Conservation (phyloP, 2,329 filamentous ascomycete genomes). For the Zymoseptoria pseudotritici region DNA sequence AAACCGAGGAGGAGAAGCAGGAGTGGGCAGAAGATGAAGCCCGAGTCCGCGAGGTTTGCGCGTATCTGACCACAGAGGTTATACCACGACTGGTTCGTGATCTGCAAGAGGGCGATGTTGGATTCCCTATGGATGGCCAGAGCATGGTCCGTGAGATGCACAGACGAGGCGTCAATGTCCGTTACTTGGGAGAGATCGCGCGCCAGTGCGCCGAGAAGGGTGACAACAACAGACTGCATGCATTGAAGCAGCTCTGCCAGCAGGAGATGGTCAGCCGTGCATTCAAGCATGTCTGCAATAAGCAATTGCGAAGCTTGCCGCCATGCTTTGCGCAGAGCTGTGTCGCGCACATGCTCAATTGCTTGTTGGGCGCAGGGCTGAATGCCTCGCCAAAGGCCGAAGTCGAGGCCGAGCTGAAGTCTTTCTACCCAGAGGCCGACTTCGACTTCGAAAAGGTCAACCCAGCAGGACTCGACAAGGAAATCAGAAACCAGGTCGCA, state of each 20-base stretch:
- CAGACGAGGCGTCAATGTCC: conserved; percentile 93
- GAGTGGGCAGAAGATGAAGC: conserved; percentile 77
- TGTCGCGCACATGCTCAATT: conserved; percentile 85
- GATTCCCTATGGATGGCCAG: conserved; percentile 97
- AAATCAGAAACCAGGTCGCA: conserved; percentile 63
- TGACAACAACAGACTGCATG: conserved; percentile 64
- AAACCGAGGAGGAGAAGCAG: conserved; percentile 82
- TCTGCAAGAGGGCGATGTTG: conserved; percentile 83
- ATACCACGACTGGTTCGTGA: conserved; percentile 84
- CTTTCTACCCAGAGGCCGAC: conserved; percentile 73
- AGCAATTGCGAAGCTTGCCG: conserved; percentile 71
- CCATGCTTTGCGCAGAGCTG: conserved; percentile 72
- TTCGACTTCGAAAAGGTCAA: conserved; percentile 73
- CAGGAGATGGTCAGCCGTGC: conserved; percentile 94
- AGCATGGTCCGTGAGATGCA: conserved; percentile 83
- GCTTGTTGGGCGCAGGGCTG: conserved; percentile 68
- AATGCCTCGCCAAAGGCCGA: conserved; percentile 74
- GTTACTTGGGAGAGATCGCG: conserved; percentile 85
- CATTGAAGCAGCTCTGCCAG: conserved; percentile 66
- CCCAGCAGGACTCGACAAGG: conserved; percentile 60
- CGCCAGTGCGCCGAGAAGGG: conserved; percentile 50
- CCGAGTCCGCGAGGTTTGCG: conserved; percentile 77
- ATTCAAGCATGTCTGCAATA: conserved; percentile 85
- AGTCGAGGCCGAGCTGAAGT: conserved; percentile 64
- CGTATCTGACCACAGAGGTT: conserved; percentile 65